Base-by-base conservation (phyloP, 2,329 filamentous ascomycete species). In the Arthroderma uncinatum region DNA sequence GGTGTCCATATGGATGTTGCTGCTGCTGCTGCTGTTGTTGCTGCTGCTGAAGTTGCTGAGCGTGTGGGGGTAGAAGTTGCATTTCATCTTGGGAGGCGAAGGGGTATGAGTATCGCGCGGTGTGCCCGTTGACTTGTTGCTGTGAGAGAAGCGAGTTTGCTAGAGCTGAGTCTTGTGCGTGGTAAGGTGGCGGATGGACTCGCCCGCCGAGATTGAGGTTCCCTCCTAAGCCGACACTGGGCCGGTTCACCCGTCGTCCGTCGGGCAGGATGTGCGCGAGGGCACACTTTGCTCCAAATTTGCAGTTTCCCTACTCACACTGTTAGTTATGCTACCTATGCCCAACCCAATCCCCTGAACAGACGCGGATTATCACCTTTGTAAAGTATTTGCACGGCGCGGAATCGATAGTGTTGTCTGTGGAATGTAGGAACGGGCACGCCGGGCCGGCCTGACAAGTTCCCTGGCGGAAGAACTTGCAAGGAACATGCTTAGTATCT, bases 401-500 rank as follows among this genome's bases (percentile, higher is more conserved):
- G 61, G 87, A 91, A 71, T 96, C 89, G 54, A 87, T 82, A 40
- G 90, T 83, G 30, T 84, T 81, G 69, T 93, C 88, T 62, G 93
- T 84, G 62, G 94, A 92, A 75, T 98, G 93, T 66, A 90, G 89
- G 74, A 97, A 98, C 40, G 93, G 93, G 76, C 93, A 98, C 63
- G 91, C 89, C 71, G 87, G 88, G 65, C 93, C 93, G 58, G 93
- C 93, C 79, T 97, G 92, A 73, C 93, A 98, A 67, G 89, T 85
- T 71, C 92, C 91, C 76, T 95, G 89, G 56, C 90, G 85, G 74
- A 93, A 98, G 86, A 98, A 98, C 79, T 97, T 97, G 86, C 93
- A 98, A 39, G 93, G 93, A 47, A 98, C 93, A 76, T 97, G 93
- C 61, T 91, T 87, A 16, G 93, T 95, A 73, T 95, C 92, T 96